These are phyloP conservation scores for Solanum ossicruentum DNA, from an alignment of 257 asterid species.

Conservation along the genomic window DNA sequence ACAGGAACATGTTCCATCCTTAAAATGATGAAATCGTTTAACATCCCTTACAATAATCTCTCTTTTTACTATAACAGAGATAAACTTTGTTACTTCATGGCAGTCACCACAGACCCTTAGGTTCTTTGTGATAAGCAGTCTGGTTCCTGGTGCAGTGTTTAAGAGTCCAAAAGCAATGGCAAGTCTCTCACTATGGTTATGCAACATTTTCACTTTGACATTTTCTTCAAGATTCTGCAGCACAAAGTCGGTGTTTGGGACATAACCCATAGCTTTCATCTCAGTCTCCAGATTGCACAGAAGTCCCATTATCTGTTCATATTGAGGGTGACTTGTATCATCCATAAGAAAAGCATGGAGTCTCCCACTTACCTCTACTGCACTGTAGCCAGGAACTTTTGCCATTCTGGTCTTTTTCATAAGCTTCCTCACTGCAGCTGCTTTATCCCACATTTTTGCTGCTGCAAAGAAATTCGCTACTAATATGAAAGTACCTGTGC, in stretches of 20 bases:
- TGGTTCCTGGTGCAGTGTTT: conserved; percentile 36
- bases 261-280: conserved; percentile 47
- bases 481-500: conserved; percentile 45
- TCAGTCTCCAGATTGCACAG: conserved; percentile 36
- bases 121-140: conserved; percentile 46
- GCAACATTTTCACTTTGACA: conserved; percentile 38
- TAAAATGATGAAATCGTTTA: conserved; percentile 54
- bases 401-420: conserved; percentile 49
- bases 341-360: conserved; percentile 54
- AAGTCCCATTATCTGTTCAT: conserved; percentile 21
- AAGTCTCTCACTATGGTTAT: conserved; percentile 56
- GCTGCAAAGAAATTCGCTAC: conserved; percentile 67
- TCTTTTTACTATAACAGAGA: conserved; percentile 18
- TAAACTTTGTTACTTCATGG: conserved; percentile 33
- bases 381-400: conserved; percentile 62
- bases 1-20: conserved; percentile 46
- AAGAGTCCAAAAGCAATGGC: conserved; percentile 50
- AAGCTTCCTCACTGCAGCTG: conserved; percentile 38
- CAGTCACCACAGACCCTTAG: conserved; percentile 58
- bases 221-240: conserved; percentile 43
- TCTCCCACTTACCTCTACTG: conserved; percentile 42
- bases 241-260: conserved; percentile 35
- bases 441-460: conserved; percentile 66
- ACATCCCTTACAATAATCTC: conserved; percentile 30
- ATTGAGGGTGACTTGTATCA: conserved; percentile 47